phyloP scores from a whole-genome alignment of 1,139 yeast species.

The Hemisphaericaspora subhashii region DNA sequence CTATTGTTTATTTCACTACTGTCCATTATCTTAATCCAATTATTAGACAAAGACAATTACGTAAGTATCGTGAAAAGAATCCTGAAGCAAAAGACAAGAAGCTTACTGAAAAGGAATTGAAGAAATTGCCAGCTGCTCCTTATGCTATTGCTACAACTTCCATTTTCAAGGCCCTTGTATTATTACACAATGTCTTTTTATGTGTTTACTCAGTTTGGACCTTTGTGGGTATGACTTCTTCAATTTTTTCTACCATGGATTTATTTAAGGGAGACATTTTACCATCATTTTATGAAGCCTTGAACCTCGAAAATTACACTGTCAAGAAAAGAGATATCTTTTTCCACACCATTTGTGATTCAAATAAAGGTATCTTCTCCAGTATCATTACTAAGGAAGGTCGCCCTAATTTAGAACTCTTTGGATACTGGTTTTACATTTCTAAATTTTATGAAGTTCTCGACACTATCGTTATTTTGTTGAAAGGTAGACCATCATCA shows the following conservation, averaged over 20 bases:
- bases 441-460: slow-evolving; percentile 74
- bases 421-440: slow-evolving; percentile 68
- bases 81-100: slow-evolving; percentile 4
- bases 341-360: slow-evolving; percentile 66
- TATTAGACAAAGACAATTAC: slow-evolving; percentile 37
- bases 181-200: slow-evolving; percentile 61
- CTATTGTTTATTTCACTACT: slow-evolving; percentile 56
- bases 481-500: slow-evolving; percentile 70
- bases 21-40: slow-evolving; percentile 58
- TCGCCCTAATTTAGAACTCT: slow-evolving; percentile 52
- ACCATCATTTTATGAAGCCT: slow-evolving; percentile 14
- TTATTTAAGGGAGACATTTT: slow-evolving; percentile 20
- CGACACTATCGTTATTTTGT: slow-evolving; percentile 66
- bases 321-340: slow-evolving; percentile 22
- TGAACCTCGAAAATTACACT: slow-evolving; percentile 8
- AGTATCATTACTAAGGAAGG: slow-evolving; percentile 19
- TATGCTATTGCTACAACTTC: slow-evolving; percentile 45
- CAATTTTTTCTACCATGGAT: slow-evolving; percentile 44
- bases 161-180: slow-evolving; percentile 55
- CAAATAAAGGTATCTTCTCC: slow-evolving; percentile 59
- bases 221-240: slow-evolving; percentile 60
- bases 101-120: slow-evolving; percentile 10
- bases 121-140: slow-evolving; percentile 56
- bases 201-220: slow-evolving; percentile 75
- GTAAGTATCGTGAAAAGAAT: slow-evolving; percentile 18